Evolutionary conservation across 306 rosid species (phyloP).

Genomic region (Alnus glutinosa): DNA sequence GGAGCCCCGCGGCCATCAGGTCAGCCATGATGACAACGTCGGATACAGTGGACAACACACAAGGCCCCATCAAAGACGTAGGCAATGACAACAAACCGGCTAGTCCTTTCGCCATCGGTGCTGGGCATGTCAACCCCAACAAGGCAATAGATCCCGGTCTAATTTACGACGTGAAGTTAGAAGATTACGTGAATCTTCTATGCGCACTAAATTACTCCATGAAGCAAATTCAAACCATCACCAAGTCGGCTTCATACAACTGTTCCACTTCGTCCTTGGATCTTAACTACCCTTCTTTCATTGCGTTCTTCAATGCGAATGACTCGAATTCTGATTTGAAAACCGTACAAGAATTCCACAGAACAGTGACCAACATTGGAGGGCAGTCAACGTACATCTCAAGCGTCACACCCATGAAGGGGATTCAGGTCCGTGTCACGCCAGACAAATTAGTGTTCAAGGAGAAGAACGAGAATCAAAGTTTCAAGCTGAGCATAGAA

Average conservation of each 20-base stretch:
- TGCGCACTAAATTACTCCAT: conserved; percentile 59
- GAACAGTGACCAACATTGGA: conserved; percentile 62
- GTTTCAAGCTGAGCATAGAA: conserved; percentile 46
- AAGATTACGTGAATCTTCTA: conserved; percentile 67
- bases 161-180: conserved; percentile 44
- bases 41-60: conserved; percentile 44
- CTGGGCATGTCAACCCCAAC: conserved; percentile 80
- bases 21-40: conserved; percentile 84
- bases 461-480: conserved; percentile 39
- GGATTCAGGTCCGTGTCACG: conserved; percentile 35
- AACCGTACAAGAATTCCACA: conserved; percentile 33
- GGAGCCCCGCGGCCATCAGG: conserved; percentile 80
- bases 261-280: conserved; percentile 55
- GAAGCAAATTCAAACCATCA: conserved; percentile 45
- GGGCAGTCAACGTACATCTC: conserved; percentile 45
- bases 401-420: conserved; percentile 36
- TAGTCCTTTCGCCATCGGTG: conserved; percentile 63
- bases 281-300: conserved; percentile 79
- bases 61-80: conserved; percentile 43
- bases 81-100: conserved; percentile 43
- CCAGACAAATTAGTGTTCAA: conserved; percentile 49
- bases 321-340: background rate
- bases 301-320: conserved; percentile 37
- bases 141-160: conserved; percentile 74
- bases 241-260: conserved; percentile 31